Base-by-base conservation (phyloP, 257 asterid genomes). In the Plectranthus barbatus region DNA sequence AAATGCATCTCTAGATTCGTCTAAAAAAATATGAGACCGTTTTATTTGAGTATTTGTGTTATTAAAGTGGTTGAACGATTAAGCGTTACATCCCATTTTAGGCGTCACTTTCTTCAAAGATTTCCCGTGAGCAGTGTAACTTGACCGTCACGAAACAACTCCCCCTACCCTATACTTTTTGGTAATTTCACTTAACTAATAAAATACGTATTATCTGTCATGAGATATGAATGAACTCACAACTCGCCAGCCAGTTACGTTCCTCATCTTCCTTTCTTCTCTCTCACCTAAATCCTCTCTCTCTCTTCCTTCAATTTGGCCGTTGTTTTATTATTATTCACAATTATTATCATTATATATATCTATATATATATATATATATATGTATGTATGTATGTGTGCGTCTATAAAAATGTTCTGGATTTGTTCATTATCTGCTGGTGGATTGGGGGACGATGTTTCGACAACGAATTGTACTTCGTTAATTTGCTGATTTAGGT, bases 61-160 rank as follows among this genome's bases (percentile, higher is more conserved):
- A n/a, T n/a, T n/a, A n/a, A n/a, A n/a, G n/a, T n/a, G n/a, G n/a
- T n/a, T n/a, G n/a, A n/a, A n/a, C n/a, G n/a, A n/a, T n/a, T n/a
- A n/a, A n/a, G n/a, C n/a, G n/a, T n/a, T n/a, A n/a, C n/a, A n/a
- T n/a, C n/a, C n/a, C n/a, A n/a, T n/a, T n/a, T n/a, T n/a, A n/a
- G n/a, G n/a, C n/a, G n/a, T n/a, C n/a, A n/a, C n/a, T n/a, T n/a
- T n/a, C n/a, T n/a, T n/a, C n/a, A n/a, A n/a, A 73, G 12, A 73
- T 66, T 66, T 57, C 57, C 36, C 84, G 83, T 72, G 59, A 15
- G 19, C 63, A 33, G 48, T 65, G 60, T 58, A 31, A 60, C 87
- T 78, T 86, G 89, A 55, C 26, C 61, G 56, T 9, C 15, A 80
- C 79, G 86, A 56, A 73, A 79, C 52, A 55, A 11, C 44, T 21